These are phyloP conservation scores for Stentor roeselii DNA, from an alignment of 73 alveolate genomes.

Conservation along the genomic window DNA sequence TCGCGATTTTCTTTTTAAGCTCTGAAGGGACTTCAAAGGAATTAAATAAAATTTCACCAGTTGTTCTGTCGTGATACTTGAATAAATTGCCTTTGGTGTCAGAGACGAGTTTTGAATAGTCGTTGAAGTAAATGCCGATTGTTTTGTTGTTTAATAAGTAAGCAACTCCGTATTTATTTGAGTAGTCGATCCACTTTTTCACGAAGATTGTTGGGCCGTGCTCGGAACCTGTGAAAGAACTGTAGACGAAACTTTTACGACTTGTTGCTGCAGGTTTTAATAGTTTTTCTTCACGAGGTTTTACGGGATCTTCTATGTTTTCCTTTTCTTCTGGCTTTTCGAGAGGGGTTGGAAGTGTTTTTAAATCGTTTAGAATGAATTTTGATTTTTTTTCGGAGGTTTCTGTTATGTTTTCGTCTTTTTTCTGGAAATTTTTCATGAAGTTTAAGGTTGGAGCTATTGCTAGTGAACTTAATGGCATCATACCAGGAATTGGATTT, in stretches of 20 bases:
- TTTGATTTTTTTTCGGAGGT: too few species aligned
- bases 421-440: not conserved
- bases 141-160: conserved; percentile 32
- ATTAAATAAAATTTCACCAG: not conserved
- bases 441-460: not conserved
- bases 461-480: not conserved
- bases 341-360: not conserved
- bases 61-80: conserved; percentile 6
- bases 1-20: not conserved
- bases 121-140: conserved; percentile 54
- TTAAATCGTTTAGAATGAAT: not conserved
- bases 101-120: conserved; percentile 43
- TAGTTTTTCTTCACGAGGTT: not conserved
- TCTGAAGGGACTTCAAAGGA: not conserved
- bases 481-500: not conserved
- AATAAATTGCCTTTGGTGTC: conserved; percentile 21
- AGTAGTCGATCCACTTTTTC: conserved; percentile 56
- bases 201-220: conserved; percentile 55
- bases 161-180: conserved; percentile 56
- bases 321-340: not conserved
- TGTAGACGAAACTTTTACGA: not conserved
- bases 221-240: not conserved
- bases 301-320: not conserved
- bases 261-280: not conserved
- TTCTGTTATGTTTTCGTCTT: not conserved